Percentiles rank a stretch among this genome's conserved stretches.
Conservation (phyloP, 495 filamentous ascomycete species). For the Penicillium odoratum region DNA sequence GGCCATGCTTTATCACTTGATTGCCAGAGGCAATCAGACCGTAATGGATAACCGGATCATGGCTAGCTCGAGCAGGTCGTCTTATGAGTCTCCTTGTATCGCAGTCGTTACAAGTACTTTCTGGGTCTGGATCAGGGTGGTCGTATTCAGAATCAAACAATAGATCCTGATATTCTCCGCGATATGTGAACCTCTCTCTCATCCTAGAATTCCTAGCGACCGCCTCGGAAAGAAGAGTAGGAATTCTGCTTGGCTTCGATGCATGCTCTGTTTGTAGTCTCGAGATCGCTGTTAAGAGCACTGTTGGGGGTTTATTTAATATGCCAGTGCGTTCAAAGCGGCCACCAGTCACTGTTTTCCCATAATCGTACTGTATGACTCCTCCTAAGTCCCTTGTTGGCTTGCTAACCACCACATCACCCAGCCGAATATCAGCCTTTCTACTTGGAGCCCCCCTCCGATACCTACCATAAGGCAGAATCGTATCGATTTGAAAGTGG, state of each 20-base stretch:
- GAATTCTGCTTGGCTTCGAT: constrained; percentile 4
- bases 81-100: constrained; percentile 10
- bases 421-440: constrained; percentile 31
- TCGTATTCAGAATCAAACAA: constrained; percentile 7
- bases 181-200: not conserved
- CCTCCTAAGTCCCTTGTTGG: constrained; percentile 24
- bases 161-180: constrained; percentile 1
- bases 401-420: constrained; percentile 41
- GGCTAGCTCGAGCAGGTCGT: constrained; percentile 10
- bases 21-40: constrained; percentile 42
- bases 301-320: constrained; percentile 33
- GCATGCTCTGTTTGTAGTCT: constrained; percentile 2
- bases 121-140: not conserved
- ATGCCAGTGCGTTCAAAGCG: constrained; percentile 33
- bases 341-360: constrained; percentile 30
- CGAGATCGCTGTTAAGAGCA: constrained; percentile 26
- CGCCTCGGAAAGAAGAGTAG: not conserved
- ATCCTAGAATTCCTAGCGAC: constrained; percentile 1
- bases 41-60: constrained; percentile 28
- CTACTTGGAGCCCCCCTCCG: constrained; percentile 33
- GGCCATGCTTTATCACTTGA: constrained; percentile 35
- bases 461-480: constrained; percentile 38
- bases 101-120: constrained; percentile 12
- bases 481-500: constrained; percentile 24
- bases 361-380: constrained; percentile 39